Evolutionary conservation across 306 rosid genomes (phyloP).

Genomic region (Sicyos edulis): DNA sequence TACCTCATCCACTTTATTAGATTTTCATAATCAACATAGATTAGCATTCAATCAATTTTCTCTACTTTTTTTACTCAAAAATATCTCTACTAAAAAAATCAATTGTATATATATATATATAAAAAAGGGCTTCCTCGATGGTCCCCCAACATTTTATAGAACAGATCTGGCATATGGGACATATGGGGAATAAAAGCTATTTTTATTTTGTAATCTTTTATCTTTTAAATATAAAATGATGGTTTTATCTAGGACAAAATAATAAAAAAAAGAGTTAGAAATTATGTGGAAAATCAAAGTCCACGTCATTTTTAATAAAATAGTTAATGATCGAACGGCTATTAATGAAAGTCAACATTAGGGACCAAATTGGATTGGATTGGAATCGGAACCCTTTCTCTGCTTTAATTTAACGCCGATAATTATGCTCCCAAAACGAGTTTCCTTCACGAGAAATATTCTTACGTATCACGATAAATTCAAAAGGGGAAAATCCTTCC

Average conservation of each 20-base stretch:
- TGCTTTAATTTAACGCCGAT: slow-evolving; percentile 15
- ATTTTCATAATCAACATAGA: background rate
- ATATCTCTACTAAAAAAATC: too few relatives aligned
- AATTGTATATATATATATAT: background rate
- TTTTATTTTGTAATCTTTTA: background rate
- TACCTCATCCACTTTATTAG: background rate
- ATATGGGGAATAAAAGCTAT: background rate
- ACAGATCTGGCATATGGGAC: background rate
- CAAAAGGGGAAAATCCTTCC: background rate
- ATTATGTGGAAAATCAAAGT: background rate
- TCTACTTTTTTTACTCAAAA: background rate
- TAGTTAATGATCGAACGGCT: background rate
- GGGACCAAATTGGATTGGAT: slow-evolving; percentile 4
- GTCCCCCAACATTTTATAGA: background rate
- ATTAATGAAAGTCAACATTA: background rate
- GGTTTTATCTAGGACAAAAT: background rate
- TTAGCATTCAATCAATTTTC: background rate
- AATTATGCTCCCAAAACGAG: slow-evolving; percentile 2
- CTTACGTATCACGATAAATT: background rate
- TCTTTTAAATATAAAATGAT: background rate
- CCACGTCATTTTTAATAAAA: background rate
- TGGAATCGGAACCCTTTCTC: background rate
- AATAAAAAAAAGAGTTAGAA: background rate
- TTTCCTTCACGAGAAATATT: background rate
- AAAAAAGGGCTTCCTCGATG: background rate